Evolutionary conservation across 2,329 filamentous ascomycete species (phyloP).

Genomic region (Didymella pinodella): DNA sequence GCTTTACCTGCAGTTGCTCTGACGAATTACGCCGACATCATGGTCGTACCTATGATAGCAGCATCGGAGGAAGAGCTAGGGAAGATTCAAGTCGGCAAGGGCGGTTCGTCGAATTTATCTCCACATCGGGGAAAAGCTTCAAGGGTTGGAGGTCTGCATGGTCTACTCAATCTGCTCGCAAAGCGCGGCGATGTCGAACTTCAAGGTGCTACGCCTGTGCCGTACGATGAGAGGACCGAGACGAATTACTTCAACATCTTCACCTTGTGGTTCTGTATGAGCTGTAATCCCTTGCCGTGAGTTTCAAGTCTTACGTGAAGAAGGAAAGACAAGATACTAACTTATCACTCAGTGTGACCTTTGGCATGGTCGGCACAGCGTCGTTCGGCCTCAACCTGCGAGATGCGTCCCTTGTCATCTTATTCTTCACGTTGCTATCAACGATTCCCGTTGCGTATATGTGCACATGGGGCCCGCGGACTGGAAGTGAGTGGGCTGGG

Average conservation of each 20-base stretch:
- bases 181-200: constrained; percentile 43
- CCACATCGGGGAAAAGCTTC: constrained; percentile 8
- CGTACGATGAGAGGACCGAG: constrained; percentile 62
- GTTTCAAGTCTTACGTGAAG: constrained; percentile 27
- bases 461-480: constrained; percentile 66
- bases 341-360: constrained; percentile 59
- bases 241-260: constrained; percentile 65
- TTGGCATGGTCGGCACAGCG: constrained; percentile 68
- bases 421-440: constrained; percentile 69
- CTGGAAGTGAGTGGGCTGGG: constrained; percentile 52
- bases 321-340: neutral
- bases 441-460: constrained; percentile 65
- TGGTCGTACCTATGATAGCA: constrained; percentile 23
- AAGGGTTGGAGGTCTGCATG: constrained; percentile 25
- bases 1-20: constrained; percentile 1
- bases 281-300: constrained; percentile 66
- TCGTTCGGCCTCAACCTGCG: constrained; percentile 64
- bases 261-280: constrained; percentile 67
- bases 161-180: constrained; percentile 31
- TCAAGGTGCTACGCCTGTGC: constrained; percentile 64
- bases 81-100: constrained; percentile 19
- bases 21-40: constrained; percentile 12
- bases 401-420: constrained; percentile 65
- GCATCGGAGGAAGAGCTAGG: constrained; percentile 21
- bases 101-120: constrained; percentile 3